These are phyloP conservation scores for Lobosporangium transversale DNA, from an alignment of 192 early-diverging fungal species.

Conservation along the genomic window DNA sequence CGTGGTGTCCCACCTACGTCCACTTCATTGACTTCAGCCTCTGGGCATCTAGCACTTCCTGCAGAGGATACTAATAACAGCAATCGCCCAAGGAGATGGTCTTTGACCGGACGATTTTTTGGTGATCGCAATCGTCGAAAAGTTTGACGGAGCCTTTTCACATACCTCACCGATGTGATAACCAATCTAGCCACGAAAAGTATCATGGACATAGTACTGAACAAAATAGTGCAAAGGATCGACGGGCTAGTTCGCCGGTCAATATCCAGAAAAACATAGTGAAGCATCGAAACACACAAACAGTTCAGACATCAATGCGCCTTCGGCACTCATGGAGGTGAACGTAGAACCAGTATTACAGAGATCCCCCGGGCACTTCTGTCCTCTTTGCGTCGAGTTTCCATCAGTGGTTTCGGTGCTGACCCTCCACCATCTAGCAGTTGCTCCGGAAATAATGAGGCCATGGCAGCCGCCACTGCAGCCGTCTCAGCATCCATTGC, in stretches of 20 bases:
- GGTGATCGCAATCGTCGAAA: conserved; percentile 13
- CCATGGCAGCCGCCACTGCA: conserved; percentile 3
- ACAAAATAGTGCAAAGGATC: not conserved
- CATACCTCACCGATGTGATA: too few relatives aligned
- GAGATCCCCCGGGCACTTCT: conserved; percentile 26
- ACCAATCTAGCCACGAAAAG: too few relatives aligned
- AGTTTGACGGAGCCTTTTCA: conserved; percentile 10
- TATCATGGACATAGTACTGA: not conserved
- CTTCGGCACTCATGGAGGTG: conserved; percentile 3
- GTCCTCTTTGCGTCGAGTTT: conserved; percentile 24
- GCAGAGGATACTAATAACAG: not conserved
- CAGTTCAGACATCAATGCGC: too few relatives aligned
- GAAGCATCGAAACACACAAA: not conserved
- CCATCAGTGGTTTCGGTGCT: too few relatives aligned
- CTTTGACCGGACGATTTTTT: conserved; percentile 27
- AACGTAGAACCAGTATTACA: conserved; percentile 25
- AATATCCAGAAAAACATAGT: not conserved
- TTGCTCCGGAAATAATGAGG: not conserved
- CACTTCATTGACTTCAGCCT: conserved; percentile 4
- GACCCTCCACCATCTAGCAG: not conserved
- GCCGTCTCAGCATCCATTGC: conserved; percentile 10
- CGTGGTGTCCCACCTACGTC: not conserved
- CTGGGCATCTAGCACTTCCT: conserved; percentile 12
- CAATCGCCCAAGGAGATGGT: conserved; percentile 10
- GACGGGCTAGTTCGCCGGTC: not conserved